Evolutionary conservation across 164 flowering plant species (phyloP).

Genomic region (Chloranthus sessilifolius): DNA sequence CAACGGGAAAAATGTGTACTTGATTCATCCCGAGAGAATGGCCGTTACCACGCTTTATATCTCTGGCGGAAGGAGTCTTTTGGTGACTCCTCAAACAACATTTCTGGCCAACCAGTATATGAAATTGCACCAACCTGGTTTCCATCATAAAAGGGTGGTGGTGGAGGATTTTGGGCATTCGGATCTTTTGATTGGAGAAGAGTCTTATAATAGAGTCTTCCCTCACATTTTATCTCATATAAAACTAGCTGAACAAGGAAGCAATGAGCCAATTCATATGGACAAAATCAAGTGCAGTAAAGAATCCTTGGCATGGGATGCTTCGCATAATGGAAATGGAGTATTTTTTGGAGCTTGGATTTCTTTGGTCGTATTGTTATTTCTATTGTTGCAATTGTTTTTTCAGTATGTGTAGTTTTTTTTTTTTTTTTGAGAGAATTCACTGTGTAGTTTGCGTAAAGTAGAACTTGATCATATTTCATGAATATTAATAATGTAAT

Average conservation of each 20-base stretch:
- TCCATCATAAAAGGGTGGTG: conserved; percentile 42
- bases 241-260: conserved; percentile 22
- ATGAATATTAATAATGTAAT: too few relatives aligned
- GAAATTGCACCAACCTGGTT: conserved; percentile 60
- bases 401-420: too few relatives aligned
- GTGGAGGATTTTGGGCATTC: conserved; percentile 59
- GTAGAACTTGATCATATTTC: too few relatives aligned
- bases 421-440: too few relatives aligned
- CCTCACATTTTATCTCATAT: conserved; percentile 48
- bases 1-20: conserved; percentile 32
- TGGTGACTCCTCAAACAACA: conserved; percentile 51
- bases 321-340: conserved; percentile 13
- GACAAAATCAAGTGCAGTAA: conserved; percentile 13
- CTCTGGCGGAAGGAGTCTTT: conserved; percentile 41
- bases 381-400: conserved; percentile 9
- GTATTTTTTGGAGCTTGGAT: conserved; percentile 15
- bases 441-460: too few relatives aligned
- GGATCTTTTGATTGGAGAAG: conserved; percentile 50
- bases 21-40: conserved; percentile 59
- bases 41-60: conserved; percentile 44
- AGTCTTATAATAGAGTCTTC: conserved; percentile 36
- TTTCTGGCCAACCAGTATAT: conserved; percentile 52
- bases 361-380: conserved; percentile 10
- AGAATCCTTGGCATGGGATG: conserved; percentile 33
- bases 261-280: neutral